Evolutionary conservation across 2,329 filamentous ascomycete genomes (phyloP), one percentile per base, ranked within the genome.

Genomic region (Escovopsis sp.): DNA sequence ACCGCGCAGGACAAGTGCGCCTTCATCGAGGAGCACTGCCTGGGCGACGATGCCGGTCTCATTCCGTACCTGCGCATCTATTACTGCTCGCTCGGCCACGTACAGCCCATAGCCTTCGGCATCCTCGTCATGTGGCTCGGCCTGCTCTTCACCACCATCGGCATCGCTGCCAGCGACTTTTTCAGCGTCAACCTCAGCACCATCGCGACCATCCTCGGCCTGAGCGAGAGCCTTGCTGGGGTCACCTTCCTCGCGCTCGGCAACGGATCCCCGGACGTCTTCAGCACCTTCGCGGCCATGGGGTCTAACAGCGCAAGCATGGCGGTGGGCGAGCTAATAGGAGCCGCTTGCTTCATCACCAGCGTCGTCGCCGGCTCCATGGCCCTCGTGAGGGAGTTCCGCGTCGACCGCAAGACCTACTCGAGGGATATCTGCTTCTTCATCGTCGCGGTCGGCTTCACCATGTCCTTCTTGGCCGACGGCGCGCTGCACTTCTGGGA

Each of bases 271-370:
- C 90, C 90, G 2, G 90, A 98, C 57, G 87, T 98, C 31, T 98
- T 98, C 58, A 94, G 87, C 45, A 98, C 90, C 2, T 96, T 98
- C 60, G 90, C 90, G 13, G 92, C 90, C 46, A 96, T 98, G 85
- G 79, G 78, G 50, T 94, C 87, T 17, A 85, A 96, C 51, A 94
- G 87, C 53, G 88, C 88, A n/a, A 92, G 87, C 61, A 72, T 98
- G 66, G 90, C 90, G 1, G 76, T 98, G 28, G 90, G 90, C 31
- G 90, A 98, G 61, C 67, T 98, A 34, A 85, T 98, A 35, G 90
- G 90, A 25, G 90, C 90, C 10, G 90, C 90, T 25, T 77, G 84
- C 43, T 98, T 98, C 60, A 98, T 98, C 55, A 92, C 87, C 1
- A 82, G 87, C 2, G 88, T 98, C 14, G 90, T 98, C 25, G 86